Base-by-base conservation (phyloP, 257 asterid species). In the Nicotiana sylvestris region DNA sequence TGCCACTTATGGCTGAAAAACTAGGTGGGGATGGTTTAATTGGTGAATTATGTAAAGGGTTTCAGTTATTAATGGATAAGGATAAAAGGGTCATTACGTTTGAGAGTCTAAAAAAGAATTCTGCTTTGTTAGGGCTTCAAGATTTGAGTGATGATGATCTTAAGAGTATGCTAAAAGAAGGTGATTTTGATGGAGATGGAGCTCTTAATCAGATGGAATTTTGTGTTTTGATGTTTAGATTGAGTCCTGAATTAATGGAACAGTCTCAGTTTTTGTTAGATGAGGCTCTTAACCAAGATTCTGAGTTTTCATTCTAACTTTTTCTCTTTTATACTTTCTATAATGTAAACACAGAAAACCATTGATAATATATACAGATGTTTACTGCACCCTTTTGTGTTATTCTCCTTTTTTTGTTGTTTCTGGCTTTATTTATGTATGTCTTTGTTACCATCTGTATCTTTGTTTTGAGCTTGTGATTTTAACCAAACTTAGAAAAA, bases 131-230 rank as follows among this genome's bases (percentile, higher is more conserved):
- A 83, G 95, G 93, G 6, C 81, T 89, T 29, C 92, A 89, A 43
- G 93, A 85, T 15, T 78, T 89, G 79, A 77, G 82, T 16, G 92
- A 89, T 78, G 86, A 66, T 6, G 92, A 90, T 83, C 91, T 89
- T 46, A 27, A 43, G 16, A 67, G 88, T 17, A 90, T 90, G 93
- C 62, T 90, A 1, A 80, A 81, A 76, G 92, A 89, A 84, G 92
- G 94, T 0, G 94, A 90, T 65, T 89, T 86, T 81, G 94, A 90
- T 67, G 91, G 91, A 0, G 94, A 90, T 83, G 94, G 87, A 2
- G 91, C 91, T 60, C 87, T 89, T 21, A 88, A 86, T 87, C 94
- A 89, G 85, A 90, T 89, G 94, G 94, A 90, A 51, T 90, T 90
- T 82, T 90, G 94, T 46, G 94, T 90, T 0, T 67, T 87, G 82